Evolutionary conservation across 1,139 yeast species (phyloP), one percentile per base, ranked within the genome.

Genomic region (Blastobotrys raffinosifermentans): DNA sequence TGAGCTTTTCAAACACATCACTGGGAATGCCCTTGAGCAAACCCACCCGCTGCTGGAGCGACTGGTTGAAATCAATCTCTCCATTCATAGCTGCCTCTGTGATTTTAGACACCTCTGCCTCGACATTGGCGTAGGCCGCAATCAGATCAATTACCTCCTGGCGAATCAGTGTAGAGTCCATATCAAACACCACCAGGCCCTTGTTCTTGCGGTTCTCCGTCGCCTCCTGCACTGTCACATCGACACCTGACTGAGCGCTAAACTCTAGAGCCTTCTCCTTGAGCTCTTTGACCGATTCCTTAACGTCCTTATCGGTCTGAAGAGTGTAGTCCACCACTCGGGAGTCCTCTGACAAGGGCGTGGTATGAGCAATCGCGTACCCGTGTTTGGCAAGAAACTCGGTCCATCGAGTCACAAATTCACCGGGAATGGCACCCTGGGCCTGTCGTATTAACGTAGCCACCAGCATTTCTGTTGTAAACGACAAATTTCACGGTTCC

Each of bases 41-140:
- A 13, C 67, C 64, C 8, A 87, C 97, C 41, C 98, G 73, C 55
- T 76, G 78, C 4, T 69, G 68, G 37, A 93, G 67, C 1, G 96
- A 85, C 51, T 83, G 84, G 46, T 76, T 79, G 66, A 93, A 93
- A 58, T 93, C 97, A 17, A 93, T 67, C 55, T 91, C 96, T 19
- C 97, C 97, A 53, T 89, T 87, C 99, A 93, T 93, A 25, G 98
- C 98, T 29, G 89, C 70, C 31, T 83, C 87, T 3, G 99, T 93
- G 54, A 93, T 89, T 37, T 72, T 75, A 4, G 83, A 78, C 10
- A 85, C 94, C 56, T 80, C 66, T 2, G 69, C 74, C 50, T 84
- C 93, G 19, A 84, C 87, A 45, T 72, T 70, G n/a, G 91, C 94
- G 49, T 80, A 77, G 0, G 82, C 86, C 3, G 98, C 98, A 49